Evolutionary conservation across 2,329 filamentous ascomycete species (phyloP).

Genomic region (Cercospora nicotianae): DNA sequence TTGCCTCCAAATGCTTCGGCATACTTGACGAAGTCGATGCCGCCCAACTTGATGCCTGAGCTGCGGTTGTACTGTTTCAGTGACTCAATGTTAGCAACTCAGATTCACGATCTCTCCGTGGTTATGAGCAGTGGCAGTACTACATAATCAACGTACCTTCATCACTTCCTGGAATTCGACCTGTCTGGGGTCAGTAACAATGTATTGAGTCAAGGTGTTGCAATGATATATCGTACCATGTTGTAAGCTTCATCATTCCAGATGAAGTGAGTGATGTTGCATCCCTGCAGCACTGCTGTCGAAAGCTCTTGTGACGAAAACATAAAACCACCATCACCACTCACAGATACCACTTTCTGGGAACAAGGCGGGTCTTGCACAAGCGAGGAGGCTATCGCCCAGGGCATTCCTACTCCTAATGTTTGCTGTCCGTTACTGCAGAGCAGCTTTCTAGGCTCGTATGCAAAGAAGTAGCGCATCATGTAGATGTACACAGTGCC

Average conservation of each 20-base stretch:
- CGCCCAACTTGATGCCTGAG: conserved; percentile 48
- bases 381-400: conserved; percentile 51
- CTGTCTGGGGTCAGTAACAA: neutral
- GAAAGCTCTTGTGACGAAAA: conserved; percentile 50
- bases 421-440: conserved; percentile 54
- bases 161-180: conserved; percentile 53
- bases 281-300: conserved; percentile 50
- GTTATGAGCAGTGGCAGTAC: no score
- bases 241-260: conserved; percentile 55
- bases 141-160: conserved; percentile 34
- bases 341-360: conserved; percentile 48
- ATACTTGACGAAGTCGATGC: conserved; percentile 52
- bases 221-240: conserved; percentile 39
- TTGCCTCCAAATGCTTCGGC: conserved; percentile 51
- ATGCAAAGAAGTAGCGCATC: conserved; percentile 49
- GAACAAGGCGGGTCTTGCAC: conserved; percentile 46
- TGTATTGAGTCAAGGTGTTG: neutral
- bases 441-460: conserved; percentile 47
- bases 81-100: neutral
- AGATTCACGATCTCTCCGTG: neutral
- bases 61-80: conserved; percentile 43
- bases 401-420: conserved; percentile 50
- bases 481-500: conserved; percentile 54
- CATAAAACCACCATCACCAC: conserved; percentile 53
- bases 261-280: conserved; percentile 53